Conservation (phyloP, 345 rosid genomes). For the Brassica nigra region DNA sequence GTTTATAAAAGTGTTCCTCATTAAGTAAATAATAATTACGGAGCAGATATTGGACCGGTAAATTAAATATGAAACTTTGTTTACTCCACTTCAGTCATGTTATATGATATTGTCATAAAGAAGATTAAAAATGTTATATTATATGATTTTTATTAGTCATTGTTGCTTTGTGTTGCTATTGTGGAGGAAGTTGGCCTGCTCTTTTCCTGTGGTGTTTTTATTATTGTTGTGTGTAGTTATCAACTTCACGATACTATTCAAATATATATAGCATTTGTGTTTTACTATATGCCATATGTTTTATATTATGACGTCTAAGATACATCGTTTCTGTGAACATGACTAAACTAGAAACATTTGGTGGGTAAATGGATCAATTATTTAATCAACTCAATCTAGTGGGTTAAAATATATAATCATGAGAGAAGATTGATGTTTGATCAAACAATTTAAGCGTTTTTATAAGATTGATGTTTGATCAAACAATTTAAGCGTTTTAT, state of each 20-base stretch:
- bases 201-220: slow-evolving; percentile 38
- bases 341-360: neutral
- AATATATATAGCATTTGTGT: neutral
- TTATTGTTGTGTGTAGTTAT: slow-evolving; percentile 32
- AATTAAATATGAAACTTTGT: neutral
- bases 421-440: neutral
- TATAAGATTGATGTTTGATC: too few species aligned
- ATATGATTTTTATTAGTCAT: slow-evolving; percentile 25
- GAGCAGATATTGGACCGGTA: slow-evolving; percentile 10
- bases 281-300: neutral
- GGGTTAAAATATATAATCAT: neutral
- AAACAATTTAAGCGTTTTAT: too few species aligned
- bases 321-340: neutral
- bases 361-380: neutral
- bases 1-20: neutral
- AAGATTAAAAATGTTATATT: slow-evolving; percentile 4
- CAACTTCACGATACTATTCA: slow-evolving; percentile 12
- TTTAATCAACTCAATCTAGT: neutral
- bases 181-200: slow-evolving; percentile 58
- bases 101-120: slow-evolving; percentile 19
- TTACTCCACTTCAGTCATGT: slow-evolving; percentile 22
- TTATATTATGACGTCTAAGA: neutral
- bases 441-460: neutral
- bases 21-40: slow-evolving; percentile 14
- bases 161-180: slow-evolving; percentile 51